Percentiles rank a stretch among this genome's conserved stretches.
Conservation (phyloP, 306 rosid species). For the Prunus salicina region DNA sequence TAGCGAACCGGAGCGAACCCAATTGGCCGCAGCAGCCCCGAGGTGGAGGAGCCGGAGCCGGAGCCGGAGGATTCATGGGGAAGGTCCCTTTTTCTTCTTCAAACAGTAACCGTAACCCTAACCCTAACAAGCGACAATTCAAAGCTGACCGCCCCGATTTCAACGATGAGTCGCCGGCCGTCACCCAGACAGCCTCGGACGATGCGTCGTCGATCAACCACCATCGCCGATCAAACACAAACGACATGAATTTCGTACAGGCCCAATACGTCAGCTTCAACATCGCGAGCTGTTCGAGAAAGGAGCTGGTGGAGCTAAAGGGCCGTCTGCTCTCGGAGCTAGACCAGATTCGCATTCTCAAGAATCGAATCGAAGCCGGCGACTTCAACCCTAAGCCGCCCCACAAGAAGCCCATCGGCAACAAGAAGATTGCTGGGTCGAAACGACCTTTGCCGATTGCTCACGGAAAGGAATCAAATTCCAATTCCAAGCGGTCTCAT, state of each 20-base stretch:
- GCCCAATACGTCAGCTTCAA: slow-evolving; percentile 60
- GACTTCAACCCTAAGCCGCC: slow-evolving; percentile 32
- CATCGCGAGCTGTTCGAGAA: slow-evolving; percentile 44
- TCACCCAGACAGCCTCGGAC: slow-evolving; percentile 69
- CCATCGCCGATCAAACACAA: slow-evolving; percentile 34
- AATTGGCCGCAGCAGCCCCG: slow-evolving; percentile 66
- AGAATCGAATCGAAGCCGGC: slow-evolving; percentile 54
- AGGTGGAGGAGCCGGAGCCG: slow-evolving; percentile 56
- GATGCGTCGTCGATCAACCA: slow-evolving; percentile 83
- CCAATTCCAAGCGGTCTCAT: slow-evolving; percentile 50
- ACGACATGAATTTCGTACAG: slow-evolving; percentile 13
- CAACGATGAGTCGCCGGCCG: slow-evolving; percentile 37
- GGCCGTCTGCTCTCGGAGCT: slow-evolving; percentile 55
- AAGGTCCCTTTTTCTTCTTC: slow-evolving; percentile 58
- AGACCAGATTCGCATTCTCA: slow-evolving; percentile 64
- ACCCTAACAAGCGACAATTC: slow-evolving; percentile 42
- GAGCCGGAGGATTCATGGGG: slow-evolving; percentile 80
- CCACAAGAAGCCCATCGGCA: slow-evolving; percentile 42
- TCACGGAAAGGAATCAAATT: slow-evolving; percentile 23
- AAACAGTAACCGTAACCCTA: slow-evolving; percentile 64
- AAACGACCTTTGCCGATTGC: slow-evolving; percentile 60
- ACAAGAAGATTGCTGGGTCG: slow-evolving; percentile 56
- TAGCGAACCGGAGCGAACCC: slow-evolving; percentile 68
- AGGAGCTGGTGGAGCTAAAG: slow-evolving; percentile 68
- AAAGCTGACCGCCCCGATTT: slow-evolving; percentile 17